These are phyloP conservation scores for Russula compacta DNA, from an alignment of 768 basidiomycete species.

Conservation along the genomic window DNA sequence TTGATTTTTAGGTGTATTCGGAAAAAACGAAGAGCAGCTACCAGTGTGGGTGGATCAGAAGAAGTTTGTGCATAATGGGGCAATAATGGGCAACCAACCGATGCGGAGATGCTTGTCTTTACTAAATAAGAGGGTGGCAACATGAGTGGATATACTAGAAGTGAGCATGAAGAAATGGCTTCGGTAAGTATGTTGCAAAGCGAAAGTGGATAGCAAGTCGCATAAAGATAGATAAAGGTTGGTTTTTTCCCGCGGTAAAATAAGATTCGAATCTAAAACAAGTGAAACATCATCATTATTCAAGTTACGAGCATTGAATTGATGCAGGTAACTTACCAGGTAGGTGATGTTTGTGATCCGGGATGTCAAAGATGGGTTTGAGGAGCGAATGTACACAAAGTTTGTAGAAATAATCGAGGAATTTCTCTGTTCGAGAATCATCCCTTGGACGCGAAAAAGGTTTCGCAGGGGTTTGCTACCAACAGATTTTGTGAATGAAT, in stretches of 20 bases:
- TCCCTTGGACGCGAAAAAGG: conserved; percentile 58
- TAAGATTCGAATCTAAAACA: conserved; percentile 40
- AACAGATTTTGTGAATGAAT: conserved; percentile 1
- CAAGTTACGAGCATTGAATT: not conserved
- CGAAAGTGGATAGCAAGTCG: conserved; percentile 84
- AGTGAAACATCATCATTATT: not conserved
- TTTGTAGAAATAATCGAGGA: conserved; percentile 92
- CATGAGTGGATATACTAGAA: conserved; percentile 59
- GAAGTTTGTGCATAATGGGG: conserved; percentile 12
- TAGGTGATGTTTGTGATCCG: conserved; percentile 46
- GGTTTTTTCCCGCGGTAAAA: conserved; percentile 61
- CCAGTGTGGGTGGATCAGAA: not conserved
- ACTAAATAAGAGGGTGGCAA: conserved; percentile 69
- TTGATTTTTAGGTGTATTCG: conserved; percentile 74
- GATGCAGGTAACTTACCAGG: conserved; percentile 19
- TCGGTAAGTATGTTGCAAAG: conserved; percentile 83
- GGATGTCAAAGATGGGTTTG: conserved; percentile 65
- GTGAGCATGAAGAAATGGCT: conserved; percentile 87
- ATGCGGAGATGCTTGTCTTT: conserved; percentile 90
- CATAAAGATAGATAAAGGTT: conserved; percentile 84
- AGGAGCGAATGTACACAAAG: conserved; percentile 68
- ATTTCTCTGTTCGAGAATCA: conserved; percentile 78
- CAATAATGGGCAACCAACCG: conserved; percentile 43
- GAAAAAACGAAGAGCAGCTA: conserved; percentile 91
- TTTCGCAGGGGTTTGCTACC: conserved; percentile 25